Evolutionary conservation across 2,329 filamentous ascomycete genomes (phyloP).

Genomic region (Teratosphaeria nubilosa): DNA sequence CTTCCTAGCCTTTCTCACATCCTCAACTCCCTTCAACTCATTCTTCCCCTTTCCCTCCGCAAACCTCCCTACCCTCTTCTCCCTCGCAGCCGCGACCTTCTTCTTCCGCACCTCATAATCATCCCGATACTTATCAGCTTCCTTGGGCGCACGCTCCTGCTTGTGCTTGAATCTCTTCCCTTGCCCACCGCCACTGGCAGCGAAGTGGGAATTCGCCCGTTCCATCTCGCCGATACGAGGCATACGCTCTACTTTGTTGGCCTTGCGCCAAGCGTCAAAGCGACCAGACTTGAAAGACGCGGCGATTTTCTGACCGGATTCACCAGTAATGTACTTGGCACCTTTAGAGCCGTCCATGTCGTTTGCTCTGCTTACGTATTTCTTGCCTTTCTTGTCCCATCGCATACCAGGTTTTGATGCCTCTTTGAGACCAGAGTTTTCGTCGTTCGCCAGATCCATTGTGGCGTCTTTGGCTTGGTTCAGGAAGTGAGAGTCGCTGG

Average conservation of each 20-base stretch:
- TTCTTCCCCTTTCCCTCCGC: slow-evolving; percentile 62
- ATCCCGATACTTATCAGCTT: slow-evolving; percentile 82
- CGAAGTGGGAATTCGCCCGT: slow-evolving; percentile 24
- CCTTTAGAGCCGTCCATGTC: slow-evolving; percentile 83
- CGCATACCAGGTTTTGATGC: slow-evolving; percentile 63
- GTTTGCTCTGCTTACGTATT: slow-evolving; percentile 85
- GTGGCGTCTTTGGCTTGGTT: slow-evolving; percentile 76
- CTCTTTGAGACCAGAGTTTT: slow-evolving; percentile 70
- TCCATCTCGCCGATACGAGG: slow-evolving; percentile 79
- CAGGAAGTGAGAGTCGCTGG: slow-evolving; percentile 61
- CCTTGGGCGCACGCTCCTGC: slow-evolving; percentile 78
- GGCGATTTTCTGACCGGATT: slow-evolving; percentile 91
- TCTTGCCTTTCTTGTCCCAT: slow-evolving; percentile 95
- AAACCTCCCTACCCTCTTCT: slow-evolving; percentile 69
- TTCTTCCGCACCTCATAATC: slow-evolving; percentile 88
- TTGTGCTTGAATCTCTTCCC: slow-evolving; percentile 71
- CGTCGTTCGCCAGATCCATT: slow-evolving; percentile 90
- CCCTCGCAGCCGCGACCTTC: slow-evolving; percentile 74
- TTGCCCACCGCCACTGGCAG: slow-evolving; percentile 20
- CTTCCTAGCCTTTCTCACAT: slow-evolving; percentile 74
- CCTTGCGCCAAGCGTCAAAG: slow-evolving; percentile 85
- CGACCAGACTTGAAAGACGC: slow-evolving; percentile 86
- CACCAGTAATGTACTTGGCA: slow-evolving; percentile 63
- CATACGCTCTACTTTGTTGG: slow-evolving; percentile 67
- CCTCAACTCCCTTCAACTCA: slow-evolving; percentile 72